phyloP scores from a whole-genome alignment of 1,284 basidiomycete genomes.

The Trametes polyzona region DNA sequence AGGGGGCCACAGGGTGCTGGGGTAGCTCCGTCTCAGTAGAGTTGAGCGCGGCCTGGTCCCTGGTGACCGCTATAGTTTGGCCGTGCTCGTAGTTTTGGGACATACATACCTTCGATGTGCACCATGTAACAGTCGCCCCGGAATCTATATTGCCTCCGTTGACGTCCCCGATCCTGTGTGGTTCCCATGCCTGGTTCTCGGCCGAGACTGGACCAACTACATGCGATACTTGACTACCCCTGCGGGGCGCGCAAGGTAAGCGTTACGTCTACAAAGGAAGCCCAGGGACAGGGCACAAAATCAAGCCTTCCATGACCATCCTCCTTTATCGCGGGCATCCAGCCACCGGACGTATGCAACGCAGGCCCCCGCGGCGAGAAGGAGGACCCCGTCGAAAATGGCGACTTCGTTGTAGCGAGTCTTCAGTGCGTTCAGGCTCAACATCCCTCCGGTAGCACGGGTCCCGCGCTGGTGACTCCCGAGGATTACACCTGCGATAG shows the following conservation, averaged over 20 bases:
- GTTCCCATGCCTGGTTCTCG: neutral
- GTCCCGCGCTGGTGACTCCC: constrained; percentile 39
- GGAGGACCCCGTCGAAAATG: constrained; percentile 42
- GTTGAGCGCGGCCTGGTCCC: constrained; percentile 49
- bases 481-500: constrained; percentile 46
- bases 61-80: constrained; percentile 27
- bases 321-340: constrained; percentile 46
- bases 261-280: constrained; percentile 11
- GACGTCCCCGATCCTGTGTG: constrained; percentile 11
- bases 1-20: constrained; percentile 45
- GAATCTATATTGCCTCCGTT: neutral
- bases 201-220: neutral
- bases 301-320: constrained; percentile 46
- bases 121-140: constrained; percentile 1
- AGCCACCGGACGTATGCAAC: constrained; percentile 48
- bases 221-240: neutral
- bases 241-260: neutral
- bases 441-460: constrained; percentile 4
- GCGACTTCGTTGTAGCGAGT: constrained; percentile 44
- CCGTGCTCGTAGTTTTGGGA: constrained; percentile 62
- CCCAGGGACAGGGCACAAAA: neutral
- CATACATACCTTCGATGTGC: constrained; percentile 44
- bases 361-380: constrained; percentile 43
- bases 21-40: constrained; percentile 52
- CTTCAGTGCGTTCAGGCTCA: constrained; percentile 29